Percentiles rank a stretch among this genome's conserved stretches.
phyloP scores from a whole-genome alignment of 257 asterid species.

The Capsicum baccatum region DNA sequence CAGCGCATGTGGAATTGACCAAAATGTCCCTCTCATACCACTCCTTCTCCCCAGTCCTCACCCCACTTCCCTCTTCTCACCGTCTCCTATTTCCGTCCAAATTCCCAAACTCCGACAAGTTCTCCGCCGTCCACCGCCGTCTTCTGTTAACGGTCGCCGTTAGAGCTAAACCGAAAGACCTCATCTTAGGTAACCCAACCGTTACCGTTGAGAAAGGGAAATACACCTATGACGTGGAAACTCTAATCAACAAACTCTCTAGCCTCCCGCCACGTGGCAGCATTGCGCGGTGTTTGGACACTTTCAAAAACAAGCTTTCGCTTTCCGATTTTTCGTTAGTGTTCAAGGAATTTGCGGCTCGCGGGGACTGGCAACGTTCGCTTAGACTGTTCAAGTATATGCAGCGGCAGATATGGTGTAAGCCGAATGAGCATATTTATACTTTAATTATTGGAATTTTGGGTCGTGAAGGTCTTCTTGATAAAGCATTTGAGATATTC shows the following conservation, averaged over 20 bases:
- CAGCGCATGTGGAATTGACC: slow-evolving; percentile 50
- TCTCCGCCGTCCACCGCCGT: slow-evolving; percentile 40
- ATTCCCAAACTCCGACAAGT: slow-evolving; percentile 38
- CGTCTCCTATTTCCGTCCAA: slow-evolving; percentile 43
- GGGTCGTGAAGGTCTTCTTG: slow-evolving; percentile 85
- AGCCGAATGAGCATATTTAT: slow-evolving; percentile 90
- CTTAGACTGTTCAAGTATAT: slow-evolving; percentile 91
- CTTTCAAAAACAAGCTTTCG: slow-evolving; percentile 89
- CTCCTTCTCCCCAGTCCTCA: slow-evolving; percentile 49
- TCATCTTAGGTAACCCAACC: slow-evolving; percentile 84
- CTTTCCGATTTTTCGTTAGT: slow-evolving; percentile 77
- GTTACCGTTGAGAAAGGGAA: slow-evolving; percentile 93
- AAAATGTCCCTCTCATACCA: slow-evolving; percentile 56
- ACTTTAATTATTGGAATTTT: slow-evolving; percentile 76
- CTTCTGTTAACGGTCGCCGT: slow-evolving; percentile 41
- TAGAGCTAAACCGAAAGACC: slow-evolving; percentile 65
- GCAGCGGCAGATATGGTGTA: slow-evolving; percentile 99
- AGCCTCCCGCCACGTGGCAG: slow-evolving; percentile 98
- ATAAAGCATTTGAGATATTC: slow-evolving; percentile 81
- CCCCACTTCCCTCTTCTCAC: slow-evolving; percentile 42
- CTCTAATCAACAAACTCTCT: slow-evolving; percentile 94
- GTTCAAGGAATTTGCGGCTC: slow-evolving; percentile 85
- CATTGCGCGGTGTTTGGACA: slow-evolving; percentile 90
- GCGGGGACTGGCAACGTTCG: slow-evolving; percentile 96
- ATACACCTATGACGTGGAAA: slow-evolving; percentile 91